Evolutionary conservation across 768 basidiomycete species (phyloP).

Genomic region (Boletus rex-veris): DNA sequence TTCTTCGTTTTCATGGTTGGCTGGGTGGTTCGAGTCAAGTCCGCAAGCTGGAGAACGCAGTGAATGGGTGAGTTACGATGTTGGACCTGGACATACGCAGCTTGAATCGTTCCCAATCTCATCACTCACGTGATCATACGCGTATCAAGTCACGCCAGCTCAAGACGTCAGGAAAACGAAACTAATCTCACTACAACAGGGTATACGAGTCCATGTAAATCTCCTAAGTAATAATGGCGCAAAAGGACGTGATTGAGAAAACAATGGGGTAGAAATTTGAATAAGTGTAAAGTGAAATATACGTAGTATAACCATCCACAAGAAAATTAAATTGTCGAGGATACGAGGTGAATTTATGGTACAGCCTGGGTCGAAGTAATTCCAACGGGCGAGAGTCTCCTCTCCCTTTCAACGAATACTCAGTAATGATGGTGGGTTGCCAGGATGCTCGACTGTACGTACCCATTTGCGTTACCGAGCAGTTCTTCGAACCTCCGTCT

Average conservation of each 20-base stretch:
- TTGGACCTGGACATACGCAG: slow-evolving; percentile 9
- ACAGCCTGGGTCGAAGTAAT: not conserved
- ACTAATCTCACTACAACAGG: too few relatives aligned
- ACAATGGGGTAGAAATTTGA: too few relatives aligned
- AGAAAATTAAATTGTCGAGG: too few relatives aligned
- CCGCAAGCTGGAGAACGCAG: not conserved
- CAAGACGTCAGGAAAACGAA: too few relatives aligned
- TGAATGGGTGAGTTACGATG: not conserved
- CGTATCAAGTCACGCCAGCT: not conserved
- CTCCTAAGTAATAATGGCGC: too few relatives aligned
- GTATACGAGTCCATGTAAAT: too few relatives aligned
- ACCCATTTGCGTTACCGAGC: slow-evolving; percentile 27
- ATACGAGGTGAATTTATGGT: too few relatives aligned
- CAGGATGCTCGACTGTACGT: not conserved
- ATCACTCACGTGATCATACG: slow-evolving; percentile 24
- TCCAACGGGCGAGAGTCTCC: slow-evolving; percentile 19
- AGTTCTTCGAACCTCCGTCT: slow-evolving; percentile 31
- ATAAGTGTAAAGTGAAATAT: too few relatives aligned
- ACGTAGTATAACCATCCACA: too few relatives aligned
- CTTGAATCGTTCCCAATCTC: slow-evolving; percentile 12
- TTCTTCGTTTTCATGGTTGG: slow-evolving; percentile 80
- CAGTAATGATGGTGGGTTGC: not conserved
- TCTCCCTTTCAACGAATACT: slow-evolving; percentile 12
- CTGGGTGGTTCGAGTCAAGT: not conserved
- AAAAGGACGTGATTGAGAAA: too few relatives aligned